phyloP scores from a whole-genome alignment of 345 rosid species.

The Ailanthus altissimus region DNA sequence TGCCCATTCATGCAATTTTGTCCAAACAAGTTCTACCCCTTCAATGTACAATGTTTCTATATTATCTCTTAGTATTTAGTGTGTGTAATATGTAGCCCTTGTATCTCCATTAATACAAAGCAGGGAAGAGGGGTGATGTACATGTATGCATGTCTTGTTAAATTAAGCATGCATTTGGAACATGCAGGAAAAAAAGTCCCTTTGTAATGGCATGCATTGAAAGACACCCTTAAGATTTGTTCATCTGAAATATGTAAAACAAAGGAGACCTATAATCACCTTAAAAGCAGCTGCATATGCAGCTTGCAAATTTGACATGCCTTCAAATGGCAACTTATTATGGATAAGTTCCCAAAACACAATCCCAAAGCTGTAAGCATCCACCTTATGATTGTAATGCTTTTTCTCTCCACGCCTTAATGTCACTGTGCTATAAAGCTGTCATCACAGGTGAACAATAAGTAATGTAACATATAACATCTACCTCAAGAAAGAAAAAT shows the following conservation, averaged over 20 bases:
- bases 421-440: conserved; percentile 98
- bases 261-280: conserved; percentile 38
- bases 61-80: background rate
- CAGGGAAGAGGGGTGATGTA: background rate
- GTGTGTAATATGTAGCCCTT: background rate
- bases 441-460: conserved; percentile 27
- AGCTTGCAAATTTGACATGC: conserved; percentile 99
- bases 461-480: conserved; percentile 11
- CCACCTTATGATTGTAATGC: conserved; percentile 95
- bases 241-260: background rate
- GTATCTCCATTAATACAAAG: background rate
- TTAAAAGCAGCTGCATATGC: conserved; percentile 99
- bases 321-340: conserved; percentile 96
- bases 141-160: background rate
- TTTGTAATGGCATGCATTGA: background rate
- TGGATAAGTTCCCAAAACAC: conserved; percentile 97
- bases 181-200: background rate
- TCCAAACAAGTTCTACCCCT: background rate
- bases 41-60: background rate
- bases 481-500: background rate
- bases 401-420: conserved; percentile 97
- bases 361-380: conserved; percentile 94
- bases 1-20: background rate
- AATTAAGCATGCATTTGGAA: conserved; percentile 15
- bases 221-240: background rate